Conservation (phyloP, 2,329 filamentous ascomycete genomes). For the Cephalotrichum gorgonifer region DNA sequence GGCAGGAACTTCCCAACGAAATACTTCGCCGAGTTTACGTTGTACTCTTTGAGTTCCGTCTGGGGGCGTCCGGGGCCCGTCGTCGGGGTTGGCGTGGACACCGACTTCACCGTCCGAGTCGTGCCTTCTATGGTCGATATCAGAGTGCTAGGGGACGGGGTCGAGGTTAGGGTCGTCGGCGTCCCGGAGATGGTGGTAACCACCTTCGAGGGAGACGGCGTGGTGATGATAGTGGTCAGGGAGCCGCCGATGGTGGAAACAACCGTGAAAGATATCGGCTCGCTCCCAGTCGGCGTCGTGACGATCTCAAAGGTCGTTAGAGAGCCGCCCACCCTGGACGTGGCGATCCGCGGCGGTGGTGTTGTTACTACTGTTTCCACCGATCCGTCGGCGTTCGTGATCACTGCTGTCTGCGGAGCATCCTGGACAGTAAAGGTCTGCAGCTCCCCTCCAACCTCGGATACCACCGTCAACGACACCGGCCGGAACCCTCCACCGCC, state of each 20-base stretch:
- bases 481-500: slow-evolving; percentile 14
- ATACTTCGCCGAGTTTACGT: slow-evolving; percentile 18
- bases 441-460: slow-evolving; percentile 14
- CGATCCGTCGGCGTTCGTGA: slow-evolving; percentile 12
- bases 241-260: slow-evolving; percentile 15
- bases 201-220: slow-evolving; percentile 13
- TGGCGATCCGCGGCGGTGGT: slow-evolving; percentile 13
- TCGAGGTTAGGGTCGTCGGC: slow-evolving; percentile 15
- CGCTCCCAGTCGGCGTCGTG: slow-evolving; percentile 15
- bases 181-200: slow-evolving; percentile 15
- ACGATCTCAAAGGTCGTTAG: slow-evolving; percentile 13
- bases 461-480: slow-evolving; percentile 13
- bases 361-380: slow-evolving; percentile 14
- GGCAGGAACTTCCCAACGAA: slow-evolving; percentile 32
- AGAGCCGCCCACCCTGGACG: slow-evolving; percentile 16
- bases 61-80: background rate
- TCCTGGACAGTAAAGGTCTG: slow-evolving; percentile 13
- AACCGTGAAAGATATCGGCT: slow-evolving; percentile 11
- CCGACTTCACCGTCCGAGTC: slow-evolving; percentile 14
- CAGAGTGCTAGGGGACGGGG: slow-evolving; percentile 13
- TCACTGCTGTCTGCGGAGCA: slow-evolving; percentile 12
- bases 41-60: slow-evolving; percentile 11
- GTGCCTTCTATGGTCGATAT: slow-evolving; percentile 12
- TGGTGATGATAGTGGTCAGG: slow-evolving; percentile 5
- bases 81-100: slow-evolving; percentile 9